A percentile compares a stretch with the other conserved stretches of the same genome.
Evolutionary conservation across 169 alveolate genomes (phyloP).

Genomic region (Amoebophrya sp.): DNA sequence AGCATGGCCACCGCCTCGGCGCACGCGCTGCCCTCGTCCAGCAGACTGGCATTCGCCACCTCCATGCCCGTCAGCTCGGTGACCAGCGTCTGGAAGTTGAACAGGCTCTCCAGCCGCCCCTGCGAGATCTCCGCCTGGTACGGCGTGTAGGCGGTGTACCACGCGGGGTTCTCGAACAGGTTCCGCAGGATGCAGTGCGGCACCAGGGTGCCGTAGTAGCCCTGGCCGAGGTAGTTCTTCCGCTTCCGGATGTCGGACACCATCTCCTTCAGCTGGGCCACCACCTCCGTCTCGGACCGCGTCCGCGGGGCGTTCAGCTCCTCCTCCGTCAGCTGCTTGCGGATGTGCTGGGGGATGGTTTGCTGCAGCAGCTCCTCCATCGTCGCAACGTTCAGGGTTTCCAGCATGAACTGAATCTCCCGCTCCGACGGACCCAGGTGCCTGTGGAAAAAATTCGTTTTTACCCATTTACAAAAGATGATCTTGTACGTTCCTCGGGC

Average conservation of each 20-base stretch:
- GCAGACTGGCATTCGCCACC: constrained; percentile 69
- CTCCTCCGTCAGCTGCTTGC: not conserved
- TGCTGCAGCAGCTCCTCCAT: not conserved
- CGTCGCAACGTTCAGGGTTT: not conserved
- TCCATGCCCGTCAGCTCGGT: constrained; percentile 69
- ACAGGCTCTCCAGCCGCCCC: constrained; percentile 64
- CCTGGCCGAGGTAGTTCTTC: constrained; percentile 40
- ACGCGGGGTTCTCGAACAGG: constrained; percentile 68
- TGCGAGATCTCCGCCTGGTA: constrained; percentile 79
- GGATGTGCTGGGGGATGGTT: not conserved
- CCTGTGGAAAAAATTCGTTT: too few species aligned
- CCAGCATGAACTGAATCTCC: not conserved
- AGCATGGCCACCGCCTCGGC: constrained; percentile 77
- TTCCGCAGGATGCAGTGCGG: constrained; percentile 66
- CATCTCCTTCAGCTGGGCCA: not conserved
- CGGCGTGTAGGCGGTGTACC: constrained; percentile 81
- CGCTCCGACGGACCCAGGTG: not conserved
- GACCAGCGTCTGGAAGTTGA: constrained; percentile 62
- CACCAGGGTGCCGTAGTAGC: constrained; percentile 61
- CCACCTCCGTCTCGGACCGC: not conserved
- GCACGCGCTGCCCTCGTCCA: constrained; percentile 78
- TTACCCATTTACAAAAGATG: too few species aligned
- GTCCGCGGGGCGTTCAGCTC: not conserved
- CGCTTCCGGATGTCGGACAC: constrained; percentile 1
- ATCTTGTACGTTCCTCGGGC: too few species aligned